Percentiles rank a stretch among this genome's conserved stretches.
Conservation (phyloP, 2,329 filamentous ascomycete genomes). For the Xylaria sp. region DNA sequence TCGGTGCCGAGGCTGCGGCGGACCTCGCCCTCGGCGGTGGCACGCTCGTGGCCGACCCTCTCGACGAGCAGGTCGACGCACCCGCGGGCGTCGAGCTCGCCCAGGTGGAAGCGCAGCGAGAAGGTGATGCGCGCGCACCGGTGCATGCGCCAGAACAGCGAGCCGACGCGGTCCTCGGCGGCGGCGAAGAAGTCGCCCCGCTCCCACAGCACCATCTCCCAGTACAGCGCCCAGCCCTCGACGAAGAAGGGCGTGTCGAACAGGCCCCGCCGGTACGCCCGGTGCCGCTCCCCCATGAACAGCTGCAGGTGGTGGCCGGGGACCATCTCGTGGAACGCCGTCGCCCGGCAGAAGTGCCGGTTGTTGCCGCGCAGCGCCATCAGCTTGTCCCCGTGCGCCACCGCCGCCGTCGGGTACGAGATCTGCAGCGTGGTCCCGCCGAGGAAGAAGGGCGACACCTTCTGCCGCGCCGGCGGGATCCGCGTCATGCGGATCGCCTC, state of each 20-base stretch:
- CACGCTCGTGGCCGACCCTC: conserved; percentile 60
- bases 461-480: conserved; percentile 57
- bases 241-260: conserved; percentile 62
- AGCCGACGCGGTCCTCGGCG: conserved; percentile 57
- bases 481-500: conserved; percentile 59
- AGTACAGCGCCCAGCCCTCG: conserved; percentile 65
- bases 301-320: conserved; percentile 60
- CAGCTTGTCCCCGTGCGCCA: conserved; percentile 57
- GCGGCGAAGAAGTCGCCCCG: conserved; percentile 53
- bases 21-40: conserved; percentile 63
- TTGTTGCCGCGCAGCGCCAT: conserved; percentile 66
- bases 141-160: conserved; percentile 66
- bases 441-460: conserved; percentile 62
- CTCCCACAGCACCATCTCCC: conserved; percentile 62
- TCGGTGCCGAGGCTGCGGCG: conserved; percentile 58
- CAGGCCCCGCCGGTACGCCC: conserved; percentile 49
- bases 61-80: conserved; percentile 61
- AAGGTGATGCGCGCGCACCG: conserved; percentile 62
- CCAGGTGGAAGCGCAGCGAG: conserved; percentile 60
- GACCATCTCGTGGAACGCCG: conserved; percentile 65
- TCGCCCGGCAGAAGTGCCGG: conserved; percentile 58
- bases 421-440: conserved; percentile 58
- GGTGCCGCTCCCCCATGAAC: conserved; percentile 49
- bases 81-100: conserved; percentile 53
- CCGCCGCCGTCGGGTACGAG: conserved; percentile 56